Base-by-base conservation (phyloP, 2,329 filamentous ascomycete genomes). In the Xylaria arbuscula region DNA sequence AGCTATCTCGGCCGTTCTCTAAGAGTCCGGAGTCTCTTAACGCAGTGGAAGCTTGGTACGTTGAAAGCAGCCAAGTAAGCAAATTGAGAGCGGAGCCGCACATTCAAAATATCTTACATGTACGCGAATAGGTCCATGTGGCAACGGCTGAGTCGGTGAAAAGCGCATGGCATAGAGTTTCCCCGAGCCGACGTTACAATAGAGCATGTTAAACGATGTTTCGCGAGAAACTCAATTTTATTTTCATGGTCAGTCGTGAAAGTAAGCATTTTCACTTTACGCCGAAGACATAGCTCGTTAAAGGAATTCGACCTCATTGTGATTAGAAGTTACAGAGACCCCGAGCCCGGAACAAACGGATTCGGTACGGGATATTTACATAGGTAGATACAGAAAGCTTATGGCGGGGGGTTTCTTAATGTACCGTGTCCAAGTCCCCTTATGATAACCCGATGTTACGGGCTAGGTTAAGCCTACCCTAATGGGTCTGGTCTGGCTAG, bases 311-410 rank as follows among this genome's bases (percentile, higher is more conserved):
- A 48, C 19, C 53, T 15, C 8, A 19, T 38, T 28, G 51, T 42
- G 42, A 34, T 40, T 48, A 19, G n/a, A 22, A 32, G 42, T 19
- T 51, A 11, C 50, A 19, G 53, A 64, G 32, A 50, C 36, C 61
- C 61, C 53, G 62, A 64, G 34, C 34, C 45, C 40, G 19, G 32
- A 32, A 11, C 53, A 36, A 15, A 58, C 8, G 24, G 34, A 36
- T 32, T 64, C 62, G 62, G 62, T 45, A 64, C 62, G 53, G 62
- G 45, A 3, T 34, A 51, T 64, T 58, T 53, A 4, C 40, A 45
- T 17, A 22, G 24, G 48, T 13, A 24, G 3, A n/a, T n/a, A n/a
- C n/a, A 38, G 51, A 2, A 32, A 22, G 19, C 54, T 32, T 42
- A 15, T 15, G 17, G 34, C 15, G 32, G 11, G 13, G 19, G 19